Evolutionary conservation across 106 monocot genomes (phyloP).

Genomic region (Phalaenopsis aphrodite): DNA sequence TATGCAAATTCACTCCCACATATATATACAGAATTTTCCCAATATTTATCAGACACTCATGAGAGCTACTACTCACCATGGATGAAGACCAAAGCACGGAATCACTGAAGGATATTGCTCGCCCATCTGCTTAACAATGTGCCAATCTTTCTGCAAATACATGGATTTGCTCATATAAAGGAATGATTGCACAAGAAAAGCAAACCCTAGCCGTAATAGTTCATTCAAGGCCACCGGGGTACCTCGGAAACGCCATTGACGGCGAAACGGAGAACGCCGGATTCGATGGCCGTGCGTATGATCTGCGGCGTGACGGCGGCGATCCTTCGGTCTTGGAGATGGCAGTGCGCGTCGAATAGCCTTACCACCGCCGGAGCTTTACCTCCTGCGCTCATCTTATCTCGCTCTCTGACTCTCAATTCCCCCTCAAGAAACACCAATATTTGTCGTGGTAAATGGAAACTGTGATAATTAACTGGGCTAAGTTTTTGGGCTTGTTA

Average conservation of each 20-base stretch:
- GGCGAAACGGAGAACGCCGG: constrained; percentile 64
- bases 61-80: constrained; percentile 19
- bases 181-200: background rate
- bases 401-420: background rate
- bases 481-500: too few species aligned
- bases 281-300: constrained; percentile 49
- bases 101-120: constrained; percentile 33
- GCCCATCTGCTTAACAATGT: constrained; percentile 47
- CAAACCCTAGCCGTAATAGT: background rate
- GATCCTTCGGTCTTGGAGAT: constrained; percentile 74
- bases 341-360: constrained; percentile 95
- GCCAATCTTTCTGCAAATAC: constrained; percentile 36
- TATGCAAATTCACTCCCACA: background rate
- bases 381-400: background rate
- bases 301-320: constrained; percentile 34
- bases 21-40: background rate
- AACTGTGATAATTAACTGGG: too few species aligned
- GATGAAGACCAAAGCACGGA: constrained; percentile 50
- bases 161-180: background rate
- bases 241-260: constrained; percentile 72
- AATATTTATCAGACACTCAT: background rate
- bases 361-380: background rate
- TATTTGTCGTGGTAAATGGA: too few species aligned
- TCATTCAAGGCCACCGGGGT: background rate
- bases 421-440: too few species aligned